Evolutionary conservation across 2,329 filamentous ascomycete genomes (phyloP), one percentile per base, ranked within the genome.

Genomic region (Alternaria postmessia): DNA sequence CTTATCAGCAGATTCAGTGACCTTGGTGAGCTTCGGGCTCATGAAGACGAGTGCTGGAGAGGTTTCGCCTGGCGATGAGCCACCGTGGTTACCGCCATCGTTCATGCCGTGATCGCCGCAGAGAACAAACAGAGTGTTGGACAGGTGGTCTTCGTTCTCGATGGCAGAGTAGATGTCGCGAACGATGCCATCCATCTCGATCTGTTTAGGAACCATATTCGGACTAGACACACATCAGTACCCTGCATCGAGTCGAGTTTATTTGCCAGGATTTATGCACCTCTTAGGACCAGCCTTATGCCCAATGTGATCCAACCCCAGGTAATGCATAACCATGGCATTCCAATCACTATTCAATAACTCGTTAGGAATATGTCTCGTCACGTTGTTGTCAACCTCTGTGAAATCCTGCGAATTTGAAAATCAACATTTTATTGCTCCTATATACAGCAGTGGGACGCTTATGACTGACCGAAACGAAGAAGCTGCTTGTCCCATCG

Each of bases 31-130:
- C 72, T 93, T 95, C 0, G 94, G 93, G 3, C 93, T 95, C 65
- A 96, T 87, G 76, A 99, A 98, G 20, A 97, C 86, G 9, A 99
- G 81, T 16, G 95, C 95, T 0, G 95, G 91, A 1, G 94, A 97
- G 1, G 95, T 98, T 81, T 99, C 95, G 43, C 95, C 94, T 1
- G 93, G 87, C 0, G 94, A 94, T 9, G 94, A 97, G 39, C 94
- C 95, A 30, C 95, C 95, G 75, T 99, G 95, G 68, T 98, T 98
- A 3, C 95, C 95, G 20, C 92, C 95, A 70, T 98, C 94, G 69
- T 98, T 99, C 95, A 99, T 99, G n/a, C 95, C 95, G 75, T 99
- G 95, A 71, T 99, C 96, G 57, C 95, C 95, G 57, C 90, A 93
- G 7, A 99, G 81, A 3, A 99, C 89, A 46, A 99, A 85, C 2